phyloP scores from a whole-genome alignment of 257 asterid species.

The Solanum boliviense region DNA sequence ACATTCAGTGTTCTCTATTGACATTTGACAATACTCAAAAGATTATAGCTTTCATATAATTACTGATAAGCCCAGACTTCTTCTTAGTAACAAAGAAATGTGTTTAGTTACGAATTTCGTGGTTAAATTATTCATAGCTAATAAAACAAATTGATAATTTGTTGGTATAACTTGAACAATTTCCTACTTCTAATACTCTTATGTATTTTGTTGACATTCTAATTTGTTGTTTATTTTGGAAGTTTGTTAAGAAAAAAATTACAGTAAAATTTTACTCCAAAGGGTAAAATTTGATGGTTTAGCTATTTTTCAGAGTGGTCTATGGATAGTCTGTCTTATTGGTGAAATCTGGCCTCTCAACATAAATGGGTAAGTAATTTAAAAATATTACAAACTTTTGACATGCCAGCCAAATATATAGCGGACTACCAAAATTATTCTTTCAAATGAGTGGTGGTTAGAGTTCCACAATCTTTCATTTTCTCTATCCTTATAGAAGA shows the following conservation, averaged over 20 bases:
- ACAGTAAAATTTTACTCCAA: neutral
- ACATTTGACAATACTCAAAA: neutral
- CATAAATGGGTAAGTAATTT: neutral
- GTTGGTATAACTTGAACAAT: neutral
- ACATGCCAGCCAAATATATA: neutral
- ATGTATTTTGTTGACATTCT: conserved; percentile 32
- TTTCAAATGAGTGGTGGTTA: neutral
- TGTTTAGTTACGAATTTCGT: neutral
- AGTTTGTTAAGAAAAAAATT: neutral
- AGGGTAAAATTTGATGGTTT: conserved; percentile 15
- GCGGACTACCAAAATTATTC: neutral
- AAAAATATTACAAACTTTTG: neutral
- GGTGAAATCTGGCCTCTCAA: neutral
- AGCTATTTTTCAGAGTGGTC: conserved; percentile 24
- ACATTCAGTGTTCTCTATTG: neutral
- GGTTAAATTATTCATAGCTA: neutral
- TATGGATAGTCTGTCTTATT: conserved; percentile 3
- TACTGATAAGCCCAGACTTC: neutral
- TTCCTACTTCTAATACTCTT: conserved; percentile 32
- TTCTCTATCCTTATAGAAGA: neutral
- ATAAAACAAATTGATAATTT: too few relatives aligned
- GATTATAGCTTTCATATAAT: neutral
- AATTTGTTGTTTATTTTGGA: neutral
- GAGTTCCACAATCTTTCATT: neutral
- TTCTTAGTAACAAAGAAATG: neutral